A percentile compares a stretch with the other conserved stretches of the same genome.
Evolutionary conservation across 768 basidiomycete species (phyloP).

Genomic region (Agaricus bisporus): DNA sequence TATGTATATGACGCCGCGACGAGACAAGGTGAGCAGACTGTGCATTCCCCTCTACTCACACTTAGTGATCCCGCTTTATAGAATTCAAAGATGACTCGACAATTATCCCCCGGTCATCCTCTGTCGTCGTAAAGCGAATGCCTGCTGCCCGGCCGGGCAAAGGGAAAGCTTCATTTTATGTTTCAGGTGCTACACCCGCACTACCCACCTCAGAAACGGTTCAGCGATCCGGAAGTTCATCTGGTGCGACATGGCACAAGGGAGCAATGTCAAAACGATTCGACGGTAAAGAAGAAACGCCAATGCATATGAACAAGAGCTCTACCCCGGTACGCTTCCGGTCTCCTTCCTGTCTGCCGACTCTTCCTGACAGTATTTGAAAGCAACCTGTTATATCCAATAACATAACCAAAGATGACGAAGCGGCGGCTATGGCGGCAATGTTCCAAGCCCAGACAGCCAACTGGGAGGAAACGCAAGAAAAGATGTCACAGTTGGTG

Average conservation of each 20-base stretch:
- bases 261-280: conserved; percentile 86
- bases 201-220: conserved; percentile 45
- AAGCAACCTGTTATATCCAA: conserved; percentile 30
- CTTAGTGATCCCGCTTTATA: conserved; percentile 21
- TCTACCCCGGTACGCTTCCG: conserved; percentile 20
- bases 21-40: conserved; percentile 71
- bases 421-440: conserved; percentile 94
- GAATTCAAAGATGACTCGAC: conserved; percentile 90
- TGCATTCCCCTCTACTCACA: background rate
- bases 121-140: conserved; percentile 87
- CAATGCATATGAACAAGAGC: conserved; percentile 23
- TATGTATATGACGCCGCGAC: conserved; percentile 77
- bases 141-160: conserved; percentile 78
- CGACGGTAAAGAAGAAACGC: conserved; percentile 69
- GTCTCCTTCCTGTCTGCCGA: background rate
- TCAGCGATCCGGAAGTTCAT: conserved; percentile 29
- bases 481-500: conserved; percentile 99
- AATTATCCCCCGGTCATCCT: conserved; percentile 91
- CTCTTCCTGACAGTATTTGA: conserved; percentile 2
- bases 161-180: conserved; percentile 76
- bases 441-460: conserved; percentile 94
- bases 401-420: conserved; percentile 58
- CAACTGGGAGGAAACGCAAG: conserved; percentile 98
- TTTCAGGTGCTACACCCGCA: conserved; percentile 39
- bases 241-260: conserved; percentile 51